Base-by-base conservation (phyloP, 2,329 filamentous ascomycete genomes). In the Teratosphaeria gauchensis region DNA sequence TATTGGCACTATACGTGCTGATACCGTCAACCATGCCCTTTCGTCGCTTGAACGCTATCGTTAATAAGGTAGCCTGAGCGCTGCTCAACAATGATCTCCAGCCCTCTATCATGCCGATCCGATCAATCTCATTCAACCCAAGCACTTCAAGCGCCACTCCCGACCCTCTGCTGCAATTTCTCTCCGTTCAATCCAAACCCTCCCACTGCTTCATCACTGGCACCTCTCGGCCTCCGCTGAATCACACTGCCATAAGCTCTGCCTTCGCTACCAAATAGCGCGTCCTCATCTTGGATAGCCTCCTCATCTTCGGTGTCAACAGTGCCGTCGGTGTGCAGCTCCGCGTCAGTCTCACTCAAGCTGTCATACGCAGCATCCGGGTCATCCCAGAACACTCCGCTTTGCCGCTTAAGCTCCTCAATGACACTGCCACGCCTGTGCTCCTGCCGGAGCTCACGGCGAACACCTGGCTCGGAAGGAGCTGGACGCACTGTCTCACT, bases 361-460 rank as follows among this genome's bases (percentile, higher is more conserved):
- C 42, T 48, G 19, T 48, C 42, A 48, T 48, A 48, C n/a, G 42
- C 42, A 21, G 42, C 19, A 24, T 71, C 73, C 3, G 64, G 64
- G 59, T 79, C 77, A 60, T 78, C 76, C 55, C 75, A 75, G 62
- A 80, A 78, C 0, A 79, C 77, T 16, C 73, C 67, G 56, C 73
- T 77, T 63, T 79, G 77, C 55, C 77, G 63, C 46, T 73, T 69
- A 1, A 80, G 57, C 66, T 80, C 78, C 33, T 74, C 71, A 55
- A 79, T 63, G 14, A 77, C 69, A 56, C 71, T 74, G 4, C 69
- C 67, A 11, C 72, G 60, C 30, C 66, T 58, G 12, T 61, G 54
- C n/a, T 56, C 53, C 28, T 24, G 9, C 6, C 16, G n/a, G 5
- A 24, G 55, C 46, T 48, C 52, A 51, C 51, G 42, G 2, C 4